Conservation (phyloP, 202 grass and related monocot species). For the Schoenoplectus tabernaemontani region DNA sequence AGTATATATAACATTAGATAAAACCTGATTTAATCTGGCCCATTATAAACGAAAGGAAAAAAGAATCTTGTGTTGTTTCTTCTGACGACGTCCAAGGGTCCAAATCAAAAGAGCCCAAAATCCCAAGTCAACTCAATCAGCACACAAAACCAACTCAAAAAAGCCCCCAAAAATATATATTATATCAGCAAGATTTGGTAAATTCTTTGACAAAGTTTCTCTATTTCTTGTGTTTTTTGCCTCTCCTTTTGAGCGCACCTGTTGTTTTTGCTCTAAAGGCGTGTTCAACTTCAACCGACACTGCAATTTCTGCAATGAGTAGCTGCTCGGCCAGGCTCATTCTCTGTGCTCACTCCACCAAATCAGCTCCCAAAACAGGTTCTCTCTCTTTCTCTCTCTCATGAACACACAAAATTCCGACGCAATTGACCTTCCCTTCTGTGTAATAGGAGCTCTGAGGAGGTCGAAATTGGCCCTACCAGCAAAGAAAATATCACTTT, state of each 20-base stretch:
- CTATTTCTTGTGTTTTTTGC: not conserved
- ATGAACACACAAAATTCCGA: not conserved
- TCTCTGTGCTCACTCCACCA: constrained; percentile 16
- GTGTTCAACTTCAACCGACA: not conserved
- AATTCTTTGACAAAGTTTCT: not conserved
- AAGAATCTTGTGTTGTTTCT: not conserved
- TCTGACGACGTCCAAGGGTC: not conserved
- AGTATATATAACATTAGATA: no score
- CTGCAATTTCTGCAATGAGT: constrained; percentile 8
- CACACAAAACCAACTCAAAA: not conserved
- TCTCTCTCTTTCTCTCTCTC: not conserved
- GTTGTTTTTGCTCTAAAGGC: not conserved
- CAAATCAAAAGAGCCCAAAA: constrained; percentile 3
- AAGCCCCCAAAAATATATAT: not conserved
- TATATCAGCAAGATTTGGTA: no score
- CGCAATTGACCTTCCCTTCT: not conserved
- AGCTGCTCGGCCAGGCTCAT: constrained; percentile 12
- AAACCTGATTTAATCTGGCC: not conserved
- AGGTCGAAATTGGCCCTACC: not conserved
- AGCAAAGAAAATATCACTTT: constrained; percentile 11
- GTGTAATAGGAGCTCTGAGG: constrained; percentile 13
- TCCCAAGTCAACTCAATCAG: not conserved
- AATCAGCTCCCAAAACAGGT: constrained; percentile 20
- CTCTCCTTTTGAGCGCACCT: not conserved
- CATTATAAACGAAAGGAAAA: not conserved